Conservation (phyloP, 108 stramenopile species). For the Cylindrotheca fusiformis region DNA sequence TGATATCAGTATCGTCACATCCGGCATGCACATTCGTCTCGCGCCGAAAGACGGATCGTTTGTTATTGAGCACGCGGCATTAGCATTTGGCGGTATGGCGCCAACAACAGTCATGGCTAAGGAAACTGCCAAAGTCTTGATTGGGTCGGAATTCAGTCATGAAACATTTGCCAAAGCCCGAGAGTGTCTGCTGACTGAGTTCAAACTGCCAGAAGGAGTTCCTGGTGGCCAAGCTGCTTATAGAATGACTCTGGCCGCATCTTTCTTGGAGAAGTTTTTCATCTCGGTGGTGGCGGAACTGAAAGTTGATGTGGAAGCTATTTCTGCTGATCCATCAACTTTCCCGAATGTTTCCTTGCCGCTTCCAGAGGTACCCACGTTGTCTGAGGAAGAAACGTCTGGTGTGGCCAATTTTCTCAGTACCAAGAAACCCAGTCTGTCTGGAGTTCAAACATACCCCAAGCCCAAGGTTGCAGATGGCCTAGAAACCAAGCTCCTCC, state of each 20-base stretch:
- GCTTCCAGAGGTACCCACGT: constrained; percentile 41
- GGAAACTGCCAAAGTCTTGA: constrained; percentile 62
- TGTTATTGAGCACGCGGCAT: constrained; percentile 57
- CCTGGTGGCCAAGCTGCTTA: constrained; percentile 93
- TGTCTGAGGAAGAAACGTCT: constrained; percentile 48
- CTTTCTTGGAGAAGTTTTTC: constrained; percentile 89
- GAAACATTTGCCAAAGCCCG: constrained; percentile 61
- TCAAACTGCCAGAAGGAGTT: constrained; percentile 73
- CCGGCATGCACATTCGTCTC: constrained; percentile 79
- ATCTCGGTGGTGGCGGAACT: constrained; percentile 58
- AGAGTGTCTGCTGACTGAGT: constrained; percentile 65
- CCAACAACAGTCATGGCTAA: constrained; percentile 79
- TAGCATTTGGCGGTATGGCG: constrained; percentile 96
- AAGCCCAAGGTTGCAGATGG: constrained; percentile 65
- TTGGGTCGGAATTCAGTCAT: constrained; percentile 54
- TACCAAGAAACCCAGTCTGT: constrained; percentile 68
- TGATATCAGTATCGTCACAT: constrained; percentile 95
- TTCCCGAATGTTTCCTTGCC: constrained; percentile 26
- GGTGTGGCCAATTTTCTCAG: constrained; percentile 69
- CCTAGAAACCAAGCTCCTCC: constrained; percentile 53
- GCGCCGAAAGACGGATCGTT: constrained; percentile 36
- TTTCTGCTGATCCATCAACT: constrained; percentile 10
- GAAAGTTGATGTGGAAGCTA: constrained; percentile 41
- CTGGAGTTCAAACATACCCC: constrained; percentile 81
- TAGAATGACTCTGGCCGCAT: constrained; percentile 82